These are phyloP conservation scores for Allantophomopsis cytisporea DNA, from an alignment of 2,329 filamentous ascomycete genomes.

Conservation along the genomic window DNA sequence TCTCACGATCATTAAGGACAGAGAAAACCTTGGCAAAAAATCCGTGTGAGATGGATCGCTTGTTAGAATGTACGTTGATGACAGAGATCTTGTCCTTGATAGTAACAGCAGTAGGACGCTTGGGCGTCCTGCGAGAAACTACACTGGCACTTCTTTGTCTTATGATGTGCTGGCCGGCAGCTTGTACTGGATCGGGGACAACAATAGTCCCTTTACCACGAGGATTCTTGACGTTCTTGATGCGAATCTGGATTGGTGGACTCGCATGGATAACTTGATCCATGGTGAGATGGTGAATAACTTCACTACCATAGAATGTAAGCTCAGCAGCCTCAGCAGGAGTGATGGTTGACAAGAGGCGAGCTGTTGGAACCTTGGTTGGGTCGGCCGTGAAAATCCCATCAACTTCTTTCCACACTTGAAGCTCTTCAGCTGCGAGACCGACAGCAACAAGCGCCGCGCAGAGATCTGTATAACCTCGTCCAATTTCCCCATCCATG, in stretches of 20 bases:
- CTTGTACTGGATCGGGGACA: conserved; percentile 53
- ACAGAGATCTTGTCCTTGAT: conserved; percentile 96
- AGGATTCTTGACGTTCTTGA: conserved; percentile 87
- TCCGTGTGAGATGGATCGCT: conserved; percentile 86
- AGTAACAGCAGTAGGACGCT: conserved; percentile 78
- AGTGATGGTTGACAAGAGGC: conserved; percentile 76
- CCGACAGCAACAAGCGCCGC: conserved; percentile 86
- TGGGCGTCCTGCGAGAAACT: conserved; percentile 40
- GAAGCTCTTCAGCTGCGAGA: conserved; percentile 73
- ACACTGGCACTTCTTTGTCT: conserved; percentile 31
- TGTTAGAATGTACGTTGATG: conserved; percentile 96
- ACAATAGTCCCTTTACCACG: conserved; percentile 68
- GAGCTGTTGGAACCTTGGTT: conserved; percentile 83
- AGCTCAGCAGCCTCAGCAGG: conserved; percentile 91
- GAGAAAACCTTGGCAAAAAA: conserved; percentile 92
- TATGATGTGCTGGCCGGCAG: conserved; percentile 41
- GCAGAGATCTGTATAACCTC: conserved; percentile 94
- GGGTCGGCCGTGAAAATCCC: conserved; percentile 81
- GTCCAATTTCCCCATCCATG: conserved; percentile 76
- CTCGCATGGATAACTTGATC: conserved; percentile 81
- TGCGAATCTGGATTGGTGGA: conserved; percentile 69
- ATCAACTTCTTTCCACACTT: conserved; percentile 99
- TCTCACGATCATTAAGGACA: conserved; percentile 72
- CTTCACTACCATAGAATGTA: conserved; percentile 88
- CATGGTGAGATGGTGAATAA: conserved; percentile 98